A percentile compares a stretch with the other conserved stretches of the same genome.
Conservation (phyloP, 805 yeast genomes). For the Cyberlindnera amylophila region DNA sequence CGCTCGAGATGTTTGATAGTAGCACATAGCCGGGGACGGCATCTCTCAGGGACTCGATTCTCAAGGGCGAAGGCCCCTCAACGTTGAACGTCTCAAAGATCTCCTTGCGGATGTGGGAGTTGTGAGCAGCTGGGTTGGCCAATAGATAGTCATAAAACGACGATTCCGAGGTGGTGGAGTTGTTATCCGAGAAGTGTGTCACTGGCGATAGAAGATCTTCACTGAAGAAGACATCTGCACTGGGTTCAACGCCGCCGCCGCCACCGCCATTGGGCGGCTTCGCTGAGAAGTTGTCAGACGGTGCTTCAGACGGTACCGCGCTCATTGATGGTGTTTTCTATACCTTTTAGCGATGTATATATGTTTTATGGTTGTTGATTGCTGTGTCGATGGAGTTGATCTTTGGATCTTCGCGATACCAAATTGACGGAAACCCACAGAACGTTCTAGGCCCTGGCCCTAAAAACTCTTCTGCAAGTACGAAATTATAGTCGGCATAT, state of each 20-base stretch:
- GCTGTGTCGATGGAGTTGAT: too few species aligned
- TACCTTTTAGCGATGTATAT: too few species aligned
- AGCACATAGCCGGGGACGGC: slow-evolving; percentile 19
- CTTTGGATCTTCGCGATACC: too few species aligned
- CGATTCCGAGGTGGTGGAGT: slow-evolving; percentile 7
- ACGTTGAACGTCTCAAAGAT: slow-evolving; percentile 16
- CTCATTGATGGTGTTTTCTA: too few species aligned
- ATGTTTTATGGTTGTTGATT: too few species aligned
- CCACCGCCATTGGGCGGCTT: not conserved
- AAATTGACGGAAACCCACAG: too few species aligned
- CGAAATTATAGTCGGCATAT: too few species aligned
- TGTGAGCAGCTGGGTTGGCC: not conserved
- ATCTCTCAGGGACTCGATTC: slow-evolving; percentile 7
- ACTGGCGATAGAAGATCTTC: slow-evolving; percentile 15
- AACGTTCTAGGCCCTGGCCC: too few species aligned
- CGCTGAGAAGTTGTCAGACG: too few species aligned
- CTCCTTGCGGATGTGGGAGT: slow-evolving; percentile 11
- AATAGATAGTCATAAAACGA: slow-evolving; percentile 21
- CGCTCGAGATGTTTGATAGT: slow-evolving; percentile 20
- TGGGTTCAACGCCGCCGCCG: not conserved
- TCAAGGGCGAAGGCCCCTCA: slow-evolving; percentile 5
- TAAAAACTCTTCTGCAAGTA: too few species aligned
- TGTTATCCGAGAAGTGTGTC: slow-evolving; percentile 15
- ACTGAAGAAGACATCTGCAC: slow-evolving; percentile 7
- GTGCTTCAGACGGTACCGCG: too few species aligned